phyloP scores from a whole-genome alignment of 2,329 filamentous ascomycete species.

The Cladophialophora carrionii region DNA sequence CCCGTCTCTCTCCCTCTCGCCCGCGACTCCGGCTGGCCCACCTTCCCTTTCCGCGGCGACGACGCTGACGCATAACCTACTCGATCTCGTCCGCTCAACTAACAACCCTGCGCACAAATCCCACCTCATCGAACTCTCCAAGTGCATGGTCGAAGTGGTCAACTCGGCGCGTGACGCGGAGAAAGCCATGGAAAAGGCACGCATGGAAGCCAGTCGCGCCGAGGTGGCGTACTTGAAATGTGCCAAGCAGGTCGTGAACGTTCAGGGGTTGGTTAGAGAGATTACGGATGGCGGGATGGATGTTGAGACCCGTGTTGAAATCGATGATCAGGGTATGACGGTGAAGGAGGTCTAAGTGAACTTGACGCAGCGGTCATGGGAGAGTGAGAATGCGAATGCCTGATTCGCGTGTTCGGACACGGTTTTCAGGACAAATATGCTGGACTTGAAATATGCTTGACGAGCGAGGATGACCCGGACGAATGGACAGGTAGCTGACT shows the following conservation, averaged over 20 bases:
- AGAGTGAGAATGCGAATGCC: no score
- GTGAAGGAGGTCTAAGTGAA: not conserved
- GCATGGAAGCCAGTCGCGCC: constrained; percentile 38
- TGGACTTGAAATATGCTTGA: not conserved
- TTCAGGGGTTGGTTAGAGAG: constrained; percentile 18
- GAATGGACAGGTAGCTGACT: not conserved
- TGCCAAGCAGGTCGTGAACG: constrained; percentile 21
- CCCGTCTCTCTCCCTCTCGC: not conserved
- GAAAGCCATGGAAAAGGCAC: constrained; percentile 40
- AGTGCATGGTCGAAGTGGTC: constrained; percentile 39
- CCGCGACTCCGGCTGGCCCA: constrained; percentile 19
- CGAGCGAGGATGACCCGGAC: not conserved
- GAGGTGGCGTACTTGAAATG: constrained; percentile 35
- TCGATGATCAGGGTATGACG: not conserved
- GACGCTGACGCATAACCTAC: constrained; percentile 36
- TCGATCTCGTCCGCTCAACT: constrained; percentile 37
- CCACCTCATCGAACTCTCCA: constrained; percentile 36
- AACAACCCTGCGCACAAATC: constrained; percentile 29
- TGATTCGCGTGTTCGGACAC: not conserved
- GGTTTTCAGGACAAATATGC: not conserved
- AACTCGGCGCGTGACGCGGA: constrained; percentile 39
- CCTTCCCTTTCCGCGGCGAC: constrained; percentile 37
- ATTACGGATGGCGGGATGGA: not conserved
- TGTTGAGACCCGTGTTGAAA: not conserved
- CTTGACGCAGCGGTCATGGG: not conserved